Evolutionary conservation across 768 basidiomycete genomes (phyloP), one percentile per base, ranked within the genome.

Genomic region (Rhizopogon vinicolor): DNA sequence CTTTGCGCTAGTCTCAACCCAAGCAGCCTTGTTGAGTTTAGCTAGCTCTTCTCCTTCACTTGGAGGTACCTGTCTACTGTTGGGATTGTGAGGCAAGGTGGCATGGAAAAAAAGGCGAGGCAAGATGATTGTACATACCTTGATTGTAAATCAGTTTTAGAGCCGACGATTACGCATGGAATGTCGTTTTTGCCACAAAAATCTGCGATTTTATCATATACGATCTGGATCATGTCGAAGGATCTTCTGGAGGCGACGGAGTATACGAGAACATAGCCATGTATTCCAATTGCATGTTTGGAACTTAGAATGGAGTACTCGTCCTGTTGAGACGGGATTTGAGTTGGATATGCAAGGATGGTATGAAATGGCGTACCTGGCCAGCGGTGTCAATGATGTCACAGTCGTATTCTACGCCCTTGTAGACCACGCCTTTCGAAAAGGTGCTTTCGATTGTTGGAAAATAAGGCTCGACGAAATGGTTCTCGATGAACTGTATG

Each of bases 351-450:
- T 55, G 41, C 22, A 43, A 46, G 9, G 25, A 18, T 57, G 7
- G 37, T 37, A 53, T 8, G 42, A 39, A 41, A 41, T 52, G 6
- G 41, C 83, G 60, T 54, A 92, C 94, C 84, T 98, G 96, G 29
- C 96, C 96, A 50, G 96, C 96, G 60, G 93, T 96, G 71, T 98
- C 96, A 63, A 98, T 92, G 75, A 98, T 95, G 73, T 96, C 93
- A 74, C 94, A 95, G 58, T 93, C 88, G 65, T 94, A 98, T 65
- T 95, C 92, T 33, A 87, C 79, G 49, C 94, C 95, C 54, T 91
- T 91, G 76, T 90, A 88, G 55, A 80, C 82, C 65, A 98, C 85
- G 57, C 79, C 86, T 79, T 96, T 97, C 51, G 85, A 79, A 70
- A 87, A 89, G 12, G 89, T 92, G 62, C 80, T 84, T 72, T 98